Evolutionary conservation across 176 grass and related monocot species (phyloP).

Genomic region (Themeda triandra): DNA sequence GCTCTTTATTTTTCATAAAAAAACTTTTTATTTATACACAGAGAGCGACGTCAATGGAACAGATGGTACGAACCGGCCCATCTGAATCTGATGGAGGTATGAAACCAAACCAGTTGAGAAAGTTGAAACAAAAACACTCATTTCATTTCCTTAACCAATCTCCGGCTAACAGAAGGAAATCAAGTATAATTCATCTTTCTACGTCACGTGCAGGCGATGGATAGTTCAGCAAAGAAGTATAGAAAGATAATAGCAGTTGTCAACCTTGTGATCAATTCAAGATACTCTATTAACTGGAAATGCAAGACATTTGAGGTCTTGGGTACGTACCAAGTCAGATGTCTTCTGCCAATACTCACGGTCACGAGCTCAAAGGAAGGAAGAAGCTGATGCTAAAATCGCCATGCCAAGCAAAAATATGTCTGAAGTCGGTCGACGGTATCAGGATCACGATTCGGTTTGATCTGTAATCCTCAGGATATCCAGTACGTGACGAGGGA

Average conservation of each 20-base stretch:
- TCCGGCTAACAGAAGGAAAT: neutral
- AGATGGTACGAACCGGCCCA: neutral
- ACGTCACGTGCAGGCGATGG: slow-evolving; percentile 17
- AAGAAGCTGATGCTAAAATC: neutral
- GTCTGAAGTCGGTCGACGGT: neutral
- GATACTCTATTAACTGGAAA: neutral
- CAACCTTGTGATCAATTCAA: slow-evolving; percentile 7
- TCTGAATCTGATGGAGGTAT: neutral
- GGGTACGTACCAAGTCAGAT: neutral
- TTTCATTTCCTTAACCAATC: neutral
- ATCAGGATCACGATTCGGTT: slow-evolving; percentile 17
- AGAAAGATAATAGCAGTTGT: neutral
- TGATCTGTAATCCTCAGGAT: slow-evolving; percentile 23
- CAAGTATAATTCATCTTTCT: neutral
- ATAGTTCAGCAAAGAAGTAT: neutral
- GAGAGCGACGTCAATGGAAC: neutral
- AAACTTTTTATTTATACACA: neutral
- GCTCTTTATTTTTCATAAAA: neutral
- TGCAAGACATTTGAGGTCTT: neutral
- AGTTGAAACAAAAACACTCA: neutral
- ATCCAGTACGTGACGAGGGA: slow-evolving; percentile 5
- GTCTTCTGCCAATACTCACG: neutral
- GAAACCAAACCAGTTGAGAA: neutral
- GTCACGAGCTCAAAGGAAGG: neutral
- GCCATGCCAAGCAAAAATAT: neutral